Evolutionary conservation across 1,284 basidiomycete species (phyloP), one percentile per base, ranked within the genome.

Genomic region (Xerocomus amazonicus): DNA sequence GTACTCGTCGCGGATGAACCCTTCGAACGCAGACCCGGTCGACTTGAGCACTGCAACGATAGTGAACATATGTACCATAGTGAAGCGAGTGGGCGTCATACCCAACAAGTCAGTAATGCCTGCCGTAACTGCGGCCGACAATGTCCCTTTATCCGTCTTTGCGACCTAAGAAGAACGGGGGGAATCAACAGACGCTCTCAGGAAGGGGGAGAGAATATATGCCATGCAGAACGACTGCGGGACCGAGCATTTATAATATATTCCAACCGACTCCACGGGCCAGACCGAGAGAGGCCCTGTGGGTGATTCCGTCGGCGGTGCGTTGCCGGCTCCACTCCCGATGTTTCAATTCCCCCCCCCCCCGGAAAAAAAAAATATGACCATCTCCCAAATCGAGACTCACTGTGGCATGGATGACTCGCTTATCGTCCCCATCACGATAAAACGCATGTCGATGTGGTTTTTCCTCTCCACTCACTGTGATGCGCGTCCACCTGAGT

Each of bases 341-440:
- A 27, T 9, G 53, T 53, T 61, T 56, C 54, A 45, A 14, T 36
- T 28, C 29, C 12, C 10, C 19, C 34, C 43, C 7, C n/a, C n/a
- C n/a, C n/a, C n/a, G n/a, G n/a, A n/a, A n/a, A n/a, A n/a, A n/a
- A 46, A 31, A 43, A 14, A 28, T 7, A 44, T 7, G 6, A 16
- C 8, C 13, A 39, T 14, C 36, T 27, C 16, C 45, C 35, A 47
- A 51, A 57, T 49, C 9, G 13, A 48, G 47, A 64, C 73, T 50
- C 45, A 84, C 87, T 59, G 82, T 78, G 32, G 83, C 84, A 17
- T 79, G 79, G 6, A 85, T 79, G 17, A 84, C 67, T 10, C 84
- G 77, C 74, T 91, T 95, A 66, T 97, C 94, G 8, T 95, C 90
- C 1, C 95, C 95, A 59, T 97, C 91, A 29, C 94, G 77, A 47